phyloP scores from a whole-genome alignment of 805 yeast species.

The Candida pseudofarinosa region DNA sequence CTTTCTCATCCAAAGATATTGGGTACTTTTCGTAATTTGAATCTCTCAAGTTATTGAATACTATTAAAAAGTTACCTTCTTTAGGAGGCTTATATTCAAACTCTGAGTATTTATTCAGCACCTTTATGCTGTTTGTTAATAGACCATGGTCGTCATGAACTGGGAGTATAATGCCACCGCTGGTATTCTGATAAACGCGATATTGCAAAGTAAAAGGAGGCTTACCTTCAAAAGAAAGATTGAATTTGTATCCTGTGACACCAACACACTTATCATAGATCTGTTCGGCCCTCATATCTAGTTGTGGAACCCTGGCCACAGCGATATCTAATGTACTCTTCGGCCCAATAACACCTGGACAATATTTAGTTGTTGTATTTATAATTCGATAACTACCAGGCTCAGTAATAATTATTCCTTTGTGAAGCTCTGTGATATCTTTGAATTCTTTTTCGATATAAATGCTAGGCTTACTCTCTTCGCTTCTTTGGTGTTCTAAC shows the following conservation, averaged over 20 bases:
- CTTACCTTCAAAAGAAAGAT: slow-evolving; percentile 70
- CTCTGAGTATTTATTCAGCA: slow-evolving; percentile 18
- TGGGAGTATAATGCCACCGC: slow-evolving; percentile 28
- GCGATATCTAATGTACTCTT: neutral
- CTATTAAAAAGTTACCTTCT: slow-evolving; percentile 79
- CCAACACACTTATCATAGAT: slow-evolving; percentile 89
- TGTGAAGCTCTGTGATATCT: slow-evolving; percentile 19
- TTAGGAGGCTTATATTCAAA: slow-evolving; percentile 70
- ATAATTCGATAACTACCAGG: slow-evolving; percentile 68
- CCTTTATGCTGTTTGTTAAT: slow-evolving; percentile 22
- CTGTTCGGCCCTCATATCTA: slow-evolving; percentile 48
- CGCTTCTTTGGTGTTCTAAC: slow-evolving; percentile 19
- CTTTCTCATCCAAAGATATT: slow-evolving; percentile 26
- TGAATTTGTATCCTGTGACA: slow-evolving; percentile 70
- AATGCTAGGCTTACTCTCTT: neutral
- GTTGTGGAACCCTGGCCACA: slow-evolving; percentile 37
- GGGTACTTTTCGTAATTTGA: slow-evolving; percentile 48
- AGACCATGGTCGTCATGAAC: slow-evolving; percentile 29
- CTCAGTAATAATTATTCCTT: slow-evolving; percentile 36
- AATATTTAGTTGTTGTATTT: slow-evolving; percentile 53
- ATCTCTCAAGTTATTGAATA: slow-evolving; percentile 62
- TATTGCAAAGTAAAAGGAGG: slow-evolving; percentile 76
- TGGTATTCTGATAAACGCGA: slow-evolving; percentile 47
- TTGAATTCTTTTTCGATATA: slow-evolving; percentile 23
- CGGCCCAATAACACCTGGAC: slow-evolving; percentile 61